Percentiles rank a stretch among this genome's conserved stretches.
phyloP scores from a whole-genome alignment of 106 monocot species.

The Acorus gramineus region DNA sequence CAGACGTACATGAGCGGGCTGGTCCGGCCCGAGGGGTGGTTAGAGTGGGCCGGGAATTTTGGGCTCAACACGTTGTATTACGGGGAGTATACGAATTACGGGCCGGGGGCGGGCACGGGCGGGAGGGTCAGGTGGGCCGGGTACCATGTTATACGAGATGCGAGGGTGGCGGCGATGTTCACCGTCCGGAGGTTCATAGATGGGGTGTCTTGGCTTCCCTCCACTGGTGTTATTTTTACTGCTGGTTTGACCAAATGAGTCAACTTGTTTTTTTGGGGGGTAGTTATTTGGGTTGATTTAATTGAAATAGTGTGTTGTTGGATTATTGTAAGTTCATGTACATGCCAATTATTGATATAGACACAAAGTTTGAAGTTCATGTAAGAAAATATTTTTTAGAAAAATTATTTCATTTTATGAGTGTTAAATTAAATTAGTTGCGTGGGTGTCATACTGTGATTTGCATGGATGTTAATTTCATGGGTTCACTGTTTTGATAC shows the following conservation, averaged over 20 bases:
- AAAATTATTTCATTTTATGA: too few relatives aligned
- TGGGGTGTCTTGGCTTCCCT: constrained; percentile 58
- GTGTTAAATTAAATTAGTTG: too few relatives aligned
- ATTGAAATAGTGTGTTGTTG: too few relatives aligned
- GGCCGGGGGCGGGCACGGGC: constrained; percentile 36
- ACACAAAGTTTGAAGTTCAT: too few relatives aligned
- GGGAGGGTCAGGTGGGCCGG: constrained; percentile 65
- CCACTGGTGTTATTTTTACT: constrained; percentile 36
- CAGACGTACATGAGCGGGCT: constrained; percentile 38
- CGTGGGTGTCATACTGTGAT: too few relatives aligned
- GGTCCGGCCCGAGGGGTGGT: constrained; percentile 65
- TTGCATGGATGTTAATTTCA: too few relatives aligned
- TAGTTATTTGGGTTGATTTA: too few relatives aligned
- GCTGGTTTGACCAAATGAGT: constrained; percentile 31
- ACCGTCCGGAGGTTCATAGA: constrained; percentile 67
- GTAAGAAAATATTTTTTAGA: too few relatives aligned
- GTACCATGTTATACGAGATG: constrained; percentile 50
- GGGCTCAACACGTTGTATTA: constrained; percentile 63
- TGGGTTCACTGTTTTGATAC: too few relatives aligned
- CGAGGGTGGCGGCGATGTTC: constrained; percentile 37
- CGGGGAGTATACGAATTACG: constrained; percentile 77
- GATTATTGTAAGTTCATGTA: too few relatives aligned
- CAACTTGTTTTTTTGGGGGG: neutral
- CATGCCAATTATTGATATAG: too few relatives aligned
- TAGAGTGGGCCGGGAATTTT: constrained; percentile 67